A percentile compares a stretch with the other conserved stretches of the same genome.
phyloP scores from a whole-genome alignment of 78 protist species.

The Dictyostelium intermedium region DNA sequence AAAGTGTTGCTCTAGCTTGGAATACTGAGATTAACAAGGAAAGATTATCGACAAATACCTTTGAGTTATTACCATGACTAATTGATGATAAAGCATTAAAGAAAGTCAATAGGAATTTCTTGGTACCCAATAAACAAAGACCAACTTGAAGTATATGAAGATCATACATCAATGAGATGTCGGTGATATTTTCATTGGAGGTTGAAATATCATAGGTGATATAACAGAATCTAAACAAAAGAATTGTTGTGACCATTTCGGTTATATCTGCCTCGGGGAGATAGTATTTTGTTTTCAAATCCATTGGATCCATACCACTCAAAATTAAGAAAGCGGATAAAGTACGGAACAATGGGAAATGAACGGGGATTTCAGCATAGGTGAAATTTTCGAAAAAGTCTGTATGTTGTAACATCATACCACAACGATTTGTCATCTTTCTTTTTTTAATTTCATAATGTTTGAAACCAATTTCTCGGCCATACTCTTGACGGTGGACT shows the following conservation, averaged over 20 bases:
- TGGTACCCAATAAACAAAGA: constrained; percentile 24
- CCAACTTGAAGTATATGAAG: constrained; percentile 39
- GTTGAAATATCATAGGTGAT: constrained; percentile 40
- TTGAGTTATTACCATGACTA: constrained; percentile 7
- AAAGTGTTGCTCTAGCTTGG: constrained; percentile 34
- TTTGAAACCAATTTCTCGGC: not conserved
- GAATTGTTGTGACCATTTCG: constrained; percentile 43
- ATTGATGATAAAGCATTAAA: constrained; percentile 58
- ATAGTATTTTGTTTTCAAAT: not conserved
- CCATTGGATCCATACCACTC: not conserved
- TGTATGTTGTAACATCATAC: constrained; percentile 31
- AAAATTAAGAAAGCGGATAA: not conserved
- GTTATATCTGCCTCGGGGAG: not conserved
- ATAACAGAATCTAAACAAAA: constrained; percentile 64
- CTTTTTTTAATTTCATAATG: not conserved
- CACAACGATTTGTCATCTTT: not conserved
- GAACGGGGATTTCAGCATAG: constrained; percentile 59
- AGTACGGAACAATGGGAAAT: constrained; percentile 64
- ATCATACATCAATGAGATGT: constrained; percentile 22
- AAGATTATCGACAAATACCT: constrained; percentile 46
- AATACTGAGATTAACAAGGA: constrained; percentile 35
- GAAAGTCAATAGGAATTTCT: constrained; percentile 16
- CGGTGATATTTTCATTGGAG: constrained; percentile 27
- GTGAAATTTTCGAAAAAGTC: constrained; percentile 64
- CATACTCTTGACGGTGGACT: not conserved